Evolutionary conservation across 768 basidiomycete genomes (phyloP).

Genomic region (Pulveroboletus sp.): DNA sequence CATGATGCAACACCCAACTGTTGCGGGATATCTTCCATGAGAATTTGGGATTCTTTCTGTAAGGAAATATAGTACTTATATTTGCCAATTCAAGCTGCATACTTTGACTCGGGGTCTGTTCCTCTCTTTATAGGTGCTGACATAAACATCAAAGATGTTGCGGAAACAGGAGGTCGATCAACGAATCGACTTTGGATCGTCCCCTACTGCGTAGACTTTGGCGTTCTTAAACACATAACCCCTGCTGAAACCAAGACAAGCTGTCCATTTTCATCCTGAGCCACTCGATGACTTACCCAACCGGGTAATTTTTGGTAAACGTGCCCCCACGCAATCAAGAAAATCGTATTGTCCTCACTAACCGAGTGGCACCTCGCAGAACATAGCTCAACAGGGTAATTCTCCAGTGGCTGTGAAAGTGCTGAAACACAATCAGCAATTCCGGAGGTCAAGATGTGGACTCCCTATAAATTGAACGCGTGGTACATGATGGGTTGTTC

Average conservation of each 20-base stretch:
- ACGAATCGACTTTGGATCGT: not conserved
- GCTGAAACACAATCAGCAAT: slow-evolving; percentile 26
- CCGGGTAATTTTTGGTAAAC: slow-evolving; percentile 6
- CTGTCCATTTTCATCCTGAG: not conserved
- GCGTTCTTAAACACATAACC: not conserved
- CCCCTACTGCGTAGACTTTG: not conserved
- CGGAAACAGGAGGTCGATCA: not conserved
- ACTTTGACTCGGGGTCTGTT: too few relatives aligned
- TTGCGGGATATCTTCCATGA: too few relatives aligned
- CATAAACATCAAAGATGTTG: not conserved
- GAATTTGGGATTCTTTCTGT: too few relatives aligned
- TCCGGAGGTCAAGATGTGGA: slow-evolving; percentile 14
- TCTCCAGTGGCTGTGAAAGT: slow-evolving; percentile 16
- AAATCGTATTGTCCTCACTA: slow-evolving; percentile 10
- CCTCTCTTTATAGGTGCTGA: not conserved
- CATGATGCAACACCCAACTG: too few relatives aligned
- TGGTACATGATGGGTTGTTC: slow-evolving; percentile 3
- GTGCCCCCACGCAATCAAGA: slow-evolving; percentile 23
- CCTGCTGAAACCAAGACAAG: not conserved
- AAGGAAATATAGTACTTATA: too few relatives aligned
- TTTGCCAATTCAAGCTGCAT: too few relatives aligned
- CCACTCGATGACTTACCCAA: not conserved
- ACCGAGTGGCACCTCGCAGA: slow-evolving; percentile 22
- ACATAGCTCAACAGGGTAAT: slow-evolving; percentile 20
- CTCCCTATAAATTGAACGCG: slow-evolving; percentile 19